Percentiles rank a stretch among this genome's conserved stretches.
These are phyloP conservation scores for Emmonsiellopsis sp. DNA, from an alignment of 2,329 filamentous ascomycete genomes.

Conservation along the genomic window DNA sequence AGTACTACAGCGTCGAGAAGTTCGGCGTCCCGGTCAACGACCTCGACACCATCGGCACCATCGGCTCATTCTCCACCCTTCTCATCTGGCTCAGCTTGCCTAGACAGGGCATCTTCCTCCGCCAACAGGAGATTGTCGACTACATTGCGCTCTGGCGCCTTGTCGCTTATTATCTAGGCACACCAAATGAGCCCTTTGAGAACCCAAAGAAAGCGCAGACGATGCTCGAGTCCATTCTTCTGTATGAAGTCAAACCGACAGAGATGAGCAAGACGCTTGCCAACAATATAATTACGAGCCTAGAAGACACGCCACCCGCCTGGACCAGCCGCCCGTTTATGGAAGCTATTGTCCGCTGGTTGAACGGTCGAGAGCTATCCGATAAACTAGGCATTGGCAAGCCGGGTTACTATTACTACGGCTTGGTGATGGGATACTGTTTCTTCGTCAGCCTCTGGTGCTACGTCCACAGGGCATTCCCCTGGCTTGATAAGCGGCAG, in stretches of 20 bases:
- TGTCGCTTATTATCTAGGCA: constrained; percentile 61
- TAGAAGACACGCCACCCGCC: constrained; percentile 57
- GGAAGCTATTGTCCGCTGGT: constrained; percentile 56
- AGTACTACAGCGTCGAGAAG: constrained; percentile 52
- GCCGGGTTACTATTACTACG: constrained; percentile 49
- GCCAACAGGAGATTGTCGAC: constrained; percentile 53
- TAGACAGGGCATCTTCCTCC: constrained; percentile 60
- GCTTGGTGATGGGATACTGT: constrained; percentile 55
- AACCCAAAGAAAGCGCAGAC: constrained; percentile 46
- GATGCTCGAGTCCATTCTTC: constrained; percentile 58
- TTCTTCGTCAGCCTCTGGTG: constrained; percentile 50
- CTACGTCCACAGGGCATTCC: constrained; percentile 39
- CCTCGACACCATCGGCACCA: constrained; percentile 63
- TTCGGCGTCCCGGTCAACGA: constrained; percentile 65
- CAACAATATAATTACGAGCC: constrained; percentile 62
- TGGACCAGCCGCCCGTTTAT: constrained; percentile 59
- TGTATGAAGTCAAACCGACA: constrained; percentile 58
- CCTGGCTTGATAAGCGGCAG: constrained; percentile 41
- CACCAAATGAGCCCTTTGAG: constrained; percentile 53
- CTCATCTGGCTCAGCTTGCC: constrained; percentile 62
- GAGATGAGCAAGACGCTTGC: constrained; percentile 55
- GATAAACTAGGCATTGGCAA: constrained; percentile 50
- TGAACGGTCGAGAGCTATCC: constrained; percentile 58
- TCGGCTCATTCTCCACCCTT: constrained; percentile 58
- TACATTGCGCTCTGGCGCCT: constrained; percentile 71